phyloP scores from a whole-genome alignment of 306 rosid genomes.

The Trifolium dubium region DNA sequence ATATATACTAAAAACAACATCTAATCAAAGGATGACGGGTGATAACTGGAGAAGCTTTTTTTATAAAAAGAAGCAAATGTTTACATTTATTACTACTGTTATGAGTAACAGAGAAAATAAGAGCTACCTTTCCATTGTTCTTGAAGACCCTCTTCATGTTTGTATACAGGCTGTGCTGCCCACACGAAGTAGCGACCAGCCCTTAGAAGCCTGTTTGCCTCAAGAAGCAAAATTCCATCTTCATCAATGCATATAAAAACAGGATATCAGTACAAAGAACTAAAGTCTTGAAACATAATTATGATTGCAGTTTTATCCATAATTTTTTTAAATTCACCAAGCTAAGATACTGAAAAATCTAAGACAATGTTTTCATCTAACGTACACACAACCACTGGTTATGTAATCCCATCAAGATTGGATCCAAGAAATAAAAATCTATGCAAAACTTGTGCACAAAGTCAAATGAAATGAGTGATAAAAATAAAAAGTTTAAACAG shows the following conservation, averaged over 20 bases:
- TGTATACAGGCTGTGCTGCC: conserved; percentile 93
- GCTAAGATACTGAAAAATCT: background rate
- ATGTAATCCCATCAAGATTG: background rate
- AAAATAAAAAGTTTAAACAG: conserved; percentile 11
- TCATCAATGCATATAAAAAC: conserved; percentile 46
- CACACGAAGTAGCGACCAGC: conserved; percentile 90
- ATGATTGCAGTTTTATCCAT: background rate
- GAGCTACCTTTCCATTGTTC: conserved; percentile 88
- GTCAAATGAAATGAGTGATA: conserved; percentile 22
- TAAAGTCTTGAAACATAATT: conserved; percentile 21
- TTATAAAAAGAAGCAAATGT: background rate
- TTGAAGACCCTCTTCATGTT: conserved; percentile 69
- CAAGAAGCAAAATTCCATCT: conserved; percentile 93
- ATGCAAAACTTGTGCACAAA: background rate
- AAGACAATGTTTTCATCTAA: background rate
- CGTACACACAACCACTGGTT: background rate
- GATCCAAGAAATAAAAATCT: background rate
- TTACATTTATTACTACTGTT: conserved; percentile 4
- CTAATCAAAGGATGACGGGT: background rate
- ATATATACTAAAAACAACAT: background rate
- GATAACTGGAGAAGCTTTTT: conserved; percentile 1
- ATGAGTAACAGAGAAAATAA: conserved; percentile 16
- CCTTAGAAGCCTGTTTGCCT: conserved; percentile 83
- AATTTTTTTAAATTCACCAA: background rate
- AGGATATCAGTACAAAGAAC: conserved; percentile 41